Evolutionary conservation across 179 eudicot species (phyloP).

Genomic region (Actinidia arguta): DNA sequence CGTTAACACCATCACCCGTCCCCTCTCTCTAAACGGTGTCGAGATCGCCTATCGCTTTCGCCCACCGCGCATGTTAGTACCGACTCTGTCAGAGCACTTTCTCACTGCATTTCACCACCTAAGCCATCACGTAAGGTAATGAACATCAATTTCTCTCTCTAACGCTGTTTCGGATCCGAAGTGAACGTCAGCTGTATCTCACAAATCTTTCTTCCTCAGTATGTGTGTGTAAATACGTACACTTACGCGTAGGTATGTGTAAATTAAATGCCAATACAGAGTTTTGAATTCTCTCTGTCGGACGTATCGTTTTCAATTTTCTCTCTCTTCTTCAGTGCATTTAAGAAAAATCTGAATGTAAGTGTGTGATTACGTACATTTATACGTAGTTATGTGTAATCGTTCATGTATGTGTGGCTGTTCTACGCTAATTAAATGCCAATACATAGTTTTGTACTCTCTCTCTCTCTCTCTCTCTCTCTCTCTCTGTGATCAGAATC

Average conservation of each 20-base stretch:
- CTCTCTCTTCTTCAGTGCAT: neutral
- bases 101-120: neutral
- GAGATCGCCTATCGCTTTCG: conserved; percentile 12
- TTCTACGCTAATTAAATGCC: neutral
- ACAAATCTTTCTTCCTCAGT: neutral
- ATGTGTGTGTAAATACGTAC: neutral
- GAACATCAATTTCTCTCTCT: conserved; percentile 2
- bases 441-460: neutral
- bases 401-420: neutral
- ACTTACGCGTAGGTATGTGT: neutral
- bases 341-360: neutral
- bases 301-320: neutral
- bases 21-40: conserved; percentile 15
- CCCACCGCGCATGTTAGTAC: conserved; percentile 20
- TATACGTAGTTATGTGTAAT: neutral
- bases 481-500: no score
- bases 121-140: conserved; percentile 10
- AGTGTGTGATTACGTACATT: neutral
- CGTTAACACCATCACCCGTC: conserved; percentile 1
- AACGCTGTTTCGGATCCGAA: conserved; percentile 9
- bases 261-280: neutral
- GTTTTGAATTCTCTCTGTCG: no score
- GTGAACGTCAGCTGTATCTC: neutral
- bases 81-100: neutral
- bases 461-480: neutral